These are phyloP conservation scores for Nicotiana paniculata DNA, from an alignment of 257 asterid genomes.

Conservation along the genomic window DNA sequence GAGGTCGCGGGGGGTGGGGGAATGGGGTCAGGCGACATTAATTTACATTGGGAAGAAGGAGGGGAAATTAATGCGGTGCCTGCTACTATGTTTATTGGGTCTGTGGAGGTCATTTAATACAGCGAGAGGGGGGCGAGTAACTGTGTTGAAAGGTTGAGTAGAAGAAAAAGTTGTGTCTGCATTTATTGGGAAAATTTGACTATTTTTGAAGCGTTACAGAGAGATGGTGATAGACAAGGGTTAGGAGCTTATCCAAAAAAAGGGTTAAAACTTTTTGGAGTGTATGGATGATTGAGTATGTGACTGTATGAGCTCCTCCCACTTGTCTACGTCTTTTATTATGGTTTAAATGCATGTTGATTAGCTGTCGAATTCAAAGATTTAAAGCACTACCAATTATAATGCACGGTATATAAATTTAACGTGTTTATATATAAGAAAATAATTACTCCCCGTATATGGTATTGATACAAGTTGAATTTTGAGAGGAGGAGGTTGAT, in stretches of 20 bases:
- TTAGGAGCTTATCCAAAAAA: background rate
- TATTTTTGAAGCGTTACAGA: background rate
- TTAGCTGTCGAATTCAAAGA: too few relatives aligned
- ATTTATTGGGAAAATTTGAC: constrained; percentile 13
- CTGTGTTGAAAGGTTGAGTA: background rate
- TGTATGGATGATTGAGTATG: too few relatives aligned
- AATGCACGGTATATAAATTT: too few relatives aligned
- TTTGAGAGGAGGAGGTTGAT: too few relatives aligned
- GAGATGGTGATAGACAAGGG: background rate
- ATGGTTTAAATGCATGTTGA: too few relatives aligned
- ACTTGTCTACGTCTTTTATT: too few relatives aligned
- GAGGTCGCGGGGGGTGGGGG: constrained; percentile 1
- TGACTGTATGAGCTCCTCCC: too few relatives aligned
- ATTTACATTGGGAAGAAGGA: constrained; percentile 10
- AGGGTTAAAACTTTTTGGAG: too few relatives aligned
- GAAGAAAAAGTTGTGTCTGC: constrained; percentile 3
- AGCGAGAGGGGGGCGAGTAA: background rate
- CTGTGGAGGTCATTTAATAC: constrained; percentile 18
- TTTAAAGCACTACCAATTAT: too few relatives aligned
- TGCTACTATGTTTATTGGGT: background rate
- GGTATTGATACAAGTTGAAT: too few relatives aligned
- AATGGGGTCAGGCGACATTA: constrained; percentile 6
- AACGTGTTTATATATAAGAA: too few relatives aligned
- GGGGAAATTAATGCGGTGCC: constrained; percentile 13
- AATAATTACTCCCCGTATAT: too few relatives aligned